Base-by-base conservation (phyloP, 805 yeast species). In the Citeromyces matritensis region DNA sequence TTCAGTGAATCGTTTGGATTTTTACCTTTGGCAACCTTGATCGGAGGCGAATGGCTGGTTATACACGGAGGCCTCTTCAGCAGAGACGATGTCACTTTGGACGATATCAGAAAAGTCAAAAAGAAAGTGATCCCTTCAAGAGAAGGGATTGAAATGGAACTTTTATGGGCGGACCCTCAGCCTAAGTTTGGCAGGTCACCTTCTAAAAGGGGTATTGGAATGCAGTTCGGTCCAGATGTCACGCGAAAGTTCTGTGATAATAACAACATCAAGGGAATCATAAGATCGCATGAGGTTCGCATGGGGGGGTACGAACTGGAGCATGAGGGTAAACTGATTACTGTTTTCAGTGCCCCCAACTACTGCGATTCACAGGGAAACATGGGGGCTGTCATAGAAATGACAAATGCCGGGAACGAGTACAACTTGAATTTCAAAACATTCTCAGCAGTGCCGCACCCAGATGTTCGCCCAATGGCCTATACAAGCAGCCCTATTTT, bases 341-440 rank as follows among this genome's bases (percentile, higher is more conserved):
- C 99, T 1, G 94, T 91, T n/a, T 91, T 91, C 53, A 77, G 93
- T 53, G 99, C 99, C 1, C 99, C 99, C 24, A 88, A 91, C 52
- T 88, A 88, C 54, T 88, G 97, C 58, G 99, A 91, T 50, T 60
- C 77, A 10, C 85, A 83, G 34, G 94, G 94, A 9, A 91, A 91
- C 53, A 53, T 71, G 40, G 99, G 96, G 33, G 97, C 93, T 7
- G 79, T 80, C 34, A 77, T 91, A 37, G 80, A 85, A 45, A 67
- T 88, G 41, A 55, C 63, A 37, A 44, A 53, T 6, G 48, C 49
- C 8, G 62, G 69, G 39, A 65, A 60, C 27, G 66, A 62, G 12
- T 58, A 59, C 30, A 53, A 62, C 33, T 55, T 82, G 43, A 54
- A 65, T 1, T 71, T 65, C 35, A 63, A 63, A 37, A 72, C 75